Conservation (phyloP, 2,329 filamentous ascomycete species). For the Polychaeton citri region DNA sequence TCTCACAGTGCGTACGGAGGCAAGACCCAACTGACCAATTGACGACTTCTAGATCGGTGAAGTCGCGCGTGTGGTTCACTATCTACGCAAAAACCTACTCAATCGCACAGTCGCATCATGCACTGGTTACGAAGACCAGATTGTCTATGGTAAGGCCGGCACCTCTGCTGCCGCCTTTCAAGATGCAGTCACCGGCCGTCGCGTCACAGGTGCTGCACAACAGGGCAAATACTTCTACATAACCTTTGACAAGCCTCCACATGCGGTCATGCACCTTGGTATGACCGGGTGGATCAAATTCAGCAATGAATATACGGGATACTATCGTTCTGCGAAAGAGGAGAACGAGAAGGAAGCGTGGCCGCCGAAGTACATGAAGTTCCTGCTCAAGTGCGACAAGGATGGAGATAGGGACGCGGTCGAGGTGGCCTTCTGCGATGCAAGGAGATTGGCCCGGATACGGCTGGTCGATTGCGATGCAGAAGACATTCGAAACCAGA, state of each 20-base stretch:
- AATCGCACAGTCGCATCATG: conserved; percentile 65
- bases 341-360: conserved; percentile 46
- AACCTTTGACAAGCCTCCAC: conserved; percentile 62
- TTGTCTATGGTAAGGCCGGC: conserved; percentile 82
- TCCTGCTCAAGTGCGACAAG: conserved; percentile 49
- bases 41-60: conserved; percentile 30
- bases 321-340: conserved; percentile 55
- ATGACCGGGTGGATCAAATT: conserved; percentile 78
- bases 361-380: conserved; percentile 87
- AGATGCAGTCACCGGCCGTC: conserved; percentile 60
- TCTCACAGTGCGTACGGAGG: too few relatives aligned
- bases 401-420: conserved; percentile 32
- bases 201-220: conserved; percentile 56
- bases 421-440: conserved; percentile 68
- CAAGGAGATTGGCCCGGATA: conserved; percentile 65
- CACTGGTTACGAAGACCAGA: conserved; percentile 62
- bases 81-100: conserved; percentile 68
- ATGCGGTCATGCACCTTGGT: conserved; percentile 48
- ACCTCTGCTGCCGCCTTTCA: conserved; percentile 65
- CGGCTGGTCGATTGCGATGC: conserved; percentile 70
- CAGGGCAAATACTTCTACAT: conserved; percentile 98
- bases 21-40: background rate
- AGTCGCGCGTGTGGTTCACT: conserved; percentile 77
- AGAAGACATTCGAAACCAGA: conserved; percentile 58
- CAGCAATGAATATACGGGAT: conserved; percentile 60